Percentiles rank a stretch among this genome's conserved stretches.
Evolutionary conservation across 1,139 yeast genomes (phyloP).

Genomic region (Debaryomycetaceae sp.): DNA sequence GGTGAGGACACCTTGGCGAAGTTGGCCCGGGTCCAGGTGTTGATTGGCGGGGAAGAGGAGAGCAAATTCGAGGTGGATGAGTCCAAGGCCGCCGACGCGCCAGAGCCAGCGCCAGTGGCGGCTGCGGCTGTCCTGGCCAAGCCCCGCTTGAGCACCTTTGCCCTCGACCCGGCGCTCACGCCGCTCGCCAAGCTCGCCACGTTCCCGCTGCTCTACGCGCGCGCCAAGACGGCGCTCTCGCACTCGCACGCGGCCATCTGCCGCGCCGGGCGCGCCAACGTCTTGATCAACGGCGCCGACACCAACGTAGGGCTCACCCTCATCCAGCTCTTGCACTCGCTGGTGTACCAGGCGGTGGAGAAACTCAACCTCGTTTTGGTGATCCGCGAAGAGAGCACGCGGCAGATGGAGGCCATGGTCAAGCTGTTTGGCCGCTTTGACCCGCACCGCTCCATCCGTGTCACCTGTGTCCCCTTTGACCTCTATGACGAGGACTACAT

Average conservation of each 20-base stretch:
- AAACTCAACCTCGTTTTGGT: constrained; percentile 28
- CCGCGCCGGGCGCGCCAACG: constrained; percentile 17
- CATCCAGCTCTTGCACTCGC: constrained; percentile 27
- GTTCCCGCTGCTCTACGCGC: constrained; percentile 35
- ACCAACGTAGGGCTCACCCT: constrained; percentile 36
- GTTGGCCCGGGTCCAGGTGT: constrained; percentile 11
- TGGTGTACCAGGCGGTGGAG: constrained; percentile 17
- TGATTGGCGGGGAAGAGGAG: constrained; percentile 6
- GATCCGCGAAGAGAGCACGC: constrained; percentile 23
- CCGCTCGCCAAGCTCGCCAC: constrained; percentile 31
- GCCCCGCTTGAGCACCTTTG: neutral
- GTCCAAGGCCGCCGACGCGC: constrained; percentile 1
- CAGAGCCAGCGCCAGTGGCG: constrained; percentile 1
- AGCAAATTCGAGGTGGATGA: constrained; percentile 4
- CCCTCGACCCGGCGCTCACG: constrained; percentile 16
- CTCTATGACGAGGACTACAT: constrained; percentile 29
- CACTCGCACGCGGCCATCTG: constrained; percentile 17
- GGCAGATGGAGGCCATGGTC: constrained; percentile 21
- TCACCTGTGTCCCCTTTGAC: constrained; percentile 33
- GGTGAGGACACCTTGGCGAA: constrained; percentile 21
- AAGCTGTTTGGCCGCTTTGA: constrained; percentile 17
- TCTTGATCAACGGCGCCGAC: constrained; percentile 44
- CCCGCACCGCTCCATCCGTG: constrained; percentile 18
- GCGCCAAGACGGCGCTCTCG: constrained; percentile 35
- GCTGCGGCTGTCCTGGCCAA: neutral